Evolutionary conservation across 495 filamentous ascomycete genomes (phyloP).

Genomic region (Penicillium verhagenii): DNA sequence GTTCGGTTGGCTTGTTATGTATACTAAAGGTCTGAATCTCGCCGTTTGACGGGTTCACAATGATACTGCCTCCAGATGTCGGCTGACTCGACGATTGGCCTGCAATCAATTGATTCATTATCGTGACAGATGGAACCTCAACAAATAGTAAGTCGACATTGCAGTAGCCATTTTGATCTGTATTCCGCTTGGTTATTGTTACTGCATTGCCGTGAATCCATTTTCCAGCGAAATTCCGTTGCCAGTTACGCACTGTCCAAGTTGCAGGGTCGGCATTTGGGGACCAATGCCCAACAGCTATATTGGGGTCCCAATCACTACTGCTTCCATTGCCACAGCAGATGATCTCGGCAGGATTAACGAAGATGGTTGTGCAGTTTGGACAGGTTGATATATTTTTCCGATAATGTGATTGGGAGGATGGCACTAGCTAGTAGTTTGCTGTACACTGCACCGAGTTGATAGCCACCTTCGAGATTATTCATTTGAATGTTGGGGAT

Average conservation of each 20-base stretch:
- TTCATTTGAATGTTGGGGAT: too few species aligned
- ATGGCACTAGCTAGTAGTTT: constrained; percentile 9
- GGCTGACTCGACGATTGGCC: constrained; percentile 31
- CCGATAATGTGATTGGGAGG: not conserved
- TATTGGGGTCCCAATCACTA: constrained; percentile 1
- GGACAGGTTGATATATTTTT: constrained; percentile 9
- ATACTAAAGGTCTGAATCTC: constrained; percentile 31
- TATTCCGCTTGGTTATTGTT: constrained; percentile 4
- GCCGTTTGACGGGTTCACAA: constrained; percentile 26
- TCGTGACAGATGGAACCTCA: constrained; percentile 16
- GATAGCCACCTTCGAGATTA: constrained; percentile 10
- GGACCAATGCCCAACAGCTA: constrained; percentile 31
- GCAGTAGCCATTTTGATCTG: not conserved
- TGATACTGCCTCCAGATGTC: constrained; percentile 31
- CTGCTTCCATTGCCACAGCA: constrained; percentile 34
- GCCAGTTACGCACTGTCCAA: constrained; percentile 11
- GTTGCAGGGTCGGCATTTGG: constrained; percentile 10
- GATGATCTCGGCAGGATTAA: constrained; percentile 15
- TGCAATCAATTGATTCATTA: constrained; percentile 36
- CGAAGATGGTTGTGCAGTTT: constrained; percentile 24
- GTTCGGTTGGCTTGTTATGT: constrained; percentile 19
- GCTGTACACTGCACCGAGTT: constrained; percentile 8
- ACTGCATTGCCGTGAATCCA: constrained; percentile 26
- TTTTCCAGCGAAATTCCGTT: constrained; percentile 34
- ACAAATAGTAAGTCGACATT: constrained; percentile 20